Percentiles rank a stretch among this genome's conserved stretches.
phyloP scores from a whole-genome alignment of 1,284 basidiomycete genomes.

The Microbotryum intermedium region DNA sequence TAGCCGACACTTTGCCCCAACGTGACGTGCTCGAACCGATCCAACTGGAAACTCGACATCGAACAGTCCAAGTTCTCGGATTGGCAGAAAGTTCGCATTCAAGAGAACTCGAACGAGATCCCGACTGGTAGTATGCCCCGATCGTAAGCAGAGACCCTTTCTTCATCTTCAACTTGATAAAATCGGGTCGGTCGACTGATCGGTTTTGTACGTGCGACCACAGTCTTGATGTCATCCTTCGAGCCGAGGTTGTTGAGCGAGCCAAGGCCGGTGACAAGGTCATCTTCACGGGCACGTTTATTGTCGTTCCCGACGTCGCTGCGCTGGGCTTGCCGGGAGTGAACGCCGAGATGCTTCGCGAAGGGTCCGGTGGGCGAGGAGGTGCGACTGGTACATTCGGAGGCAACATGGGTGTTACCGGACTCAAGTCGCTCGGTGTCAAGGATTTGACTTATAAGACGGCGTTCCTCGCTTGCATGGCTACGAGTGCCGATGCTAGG shows the following conservation, averaged over 20 bases:
- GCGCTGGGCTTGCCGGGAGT: constrained; percentile 93
- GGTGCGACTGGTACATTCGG: constrained; percentile 58
- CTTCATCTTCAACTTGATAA: background rate
- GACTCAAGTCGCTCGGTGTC: constrained; percentile 88
- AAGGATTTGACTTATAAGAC: constrained; percentile 96
- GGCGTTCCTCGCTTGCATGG: constrained; percentile 97
- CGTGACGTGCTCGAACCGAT: constrained; percentile 80
- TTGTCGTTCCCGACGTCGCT: constrained; percentile 96
- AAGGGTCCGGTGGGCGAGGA: constrained; percentile 56
- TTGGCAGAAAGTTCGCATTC: constrained; percentile 99
- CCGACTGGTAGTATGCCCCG: constrained; percentile 99
- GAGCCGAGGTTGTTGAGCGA: constrained; percentile 88
- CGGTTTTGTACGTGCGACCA: background rate
- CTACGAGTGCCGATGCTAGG: constrained; percentile 75
- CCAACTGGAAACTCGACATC: constrained; percentile 87
- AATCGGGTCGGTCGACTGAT: background rate
- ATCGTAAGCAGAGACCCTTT: constrained; percentile 38
- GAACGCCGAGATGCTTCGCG: constrained; percentile 83
- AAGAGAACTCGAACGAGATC: constrained; percentile 98
- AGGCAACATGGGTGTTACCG: constrained; percentile 74
- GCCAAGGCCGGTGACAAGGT: constrained; percentile 99
- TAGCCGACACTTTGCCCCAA: constrained; percentile 91
- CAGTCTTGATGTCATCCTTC: constrained; percentile 85
- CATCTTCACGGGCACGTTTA: constrained; percentile 94
- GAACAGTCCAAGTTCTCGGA: constrained; percentile 96